Evolutionary conservation across 2,329 filamentous ascomycete species (phyloP).

Genomic region (Stenocarpella maydis): DNA sequence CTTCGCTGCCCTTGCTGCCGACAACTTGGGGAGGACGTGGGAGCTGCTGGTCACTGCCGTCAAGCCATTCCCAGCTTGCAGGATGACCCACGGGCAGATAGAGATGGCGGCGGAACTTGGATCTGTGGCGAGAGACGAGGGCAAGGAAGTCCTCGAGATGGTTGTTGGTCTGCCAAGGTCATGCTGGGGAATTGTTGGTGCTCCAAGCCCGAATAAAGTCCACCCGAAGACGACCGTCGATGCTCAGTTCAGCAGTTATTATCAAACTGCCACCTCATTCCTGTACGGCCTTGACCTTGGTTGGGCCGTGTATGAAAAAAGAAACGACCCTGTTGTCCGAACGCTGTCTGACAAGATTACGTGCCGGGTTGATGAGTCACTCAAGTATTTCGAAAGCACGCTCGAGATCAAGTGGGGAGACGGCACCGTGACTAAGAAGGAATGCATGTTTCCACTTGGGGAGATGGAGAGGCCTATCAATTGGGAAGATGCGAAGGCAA

Average conservation of each 20-base stretch:
- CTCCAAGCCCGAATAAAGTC: slow-evolving; percentile 39
- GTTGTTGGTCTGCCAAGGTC: not conserved
- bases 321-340: not conserved
- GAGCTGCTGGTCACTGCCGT: slow-evolving; percentile 40
- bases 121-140: slow-evolving; percentile 34
- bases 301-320: slow-evolving; percentile 33
- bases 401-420: not conserved
- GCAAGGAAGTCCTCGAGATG: not conserved
- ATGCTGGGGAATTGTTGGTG: slow-evolving; percentile 32
- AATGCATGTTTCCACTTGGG: not conserved
- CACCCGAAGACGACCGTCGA: slow-evolving; percentile 42
- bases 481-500: not conserved
- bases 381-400: not conserved
- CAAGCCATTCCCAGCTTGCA: slow-evolving; percentile 41
- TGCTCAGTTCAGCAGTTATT: slow-evolving; percentile 44
- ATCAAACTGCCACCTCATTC: slow-evolving; percentile 42
- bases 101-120: slow-evolving; percentile 39
- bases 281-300: slow-evolving; percentile 39
- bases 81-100: slow-evolving; percentile 43
- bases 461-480: not conserved
- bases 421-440: not conserved
- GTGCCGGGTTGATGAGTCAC: not conserved
- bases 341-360: not conserved
- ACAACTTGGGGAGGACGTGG: slow-evolving; percentile 39
- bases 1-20: slow-evolving; percentile 31